These are phyloP conservation scores for Beauveria brongniartii DNA, from an alignment of 2,329 filamentous ascomycete species.

Conservation along the genomic window DNA sequence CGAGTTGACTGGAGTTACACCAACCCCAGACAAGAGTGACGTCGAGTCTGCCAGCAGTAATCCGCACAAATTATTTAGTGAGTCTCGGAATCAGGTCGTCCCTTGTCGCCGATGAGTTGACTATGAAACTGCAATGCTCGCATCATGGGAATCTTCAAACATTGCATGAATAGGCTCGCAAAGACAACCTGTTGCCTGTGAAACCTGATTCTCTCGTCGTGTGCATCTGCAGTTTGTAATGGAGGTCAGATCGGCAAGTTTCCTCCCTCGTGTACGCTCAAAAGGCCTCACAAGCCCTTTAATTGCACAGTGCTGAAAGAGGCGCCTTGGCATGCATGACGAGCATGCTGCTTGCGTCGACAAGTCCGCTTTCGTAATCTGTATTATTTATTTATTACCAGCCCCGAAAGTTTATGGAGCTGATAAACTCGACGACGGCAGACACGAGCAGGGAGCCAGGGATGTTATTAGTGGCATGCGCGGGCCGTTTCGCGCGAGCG, in stretches of 20 bases:
- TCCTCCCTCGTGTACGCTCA: not conserved
- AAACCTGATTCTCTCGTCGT: not conserved
- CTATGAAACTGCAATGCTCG: not conserved
- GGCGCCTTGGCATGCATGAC: slow-evolving; percentile 3
- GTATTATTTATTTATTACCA: not conserved
- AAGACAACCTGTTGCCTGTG: not conserved
- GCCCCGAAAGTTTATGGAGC: not conserved
- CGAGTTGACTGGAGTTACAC: no score
- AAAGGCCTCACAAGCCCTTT: not conserved
- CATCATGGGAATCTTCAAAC: no score
- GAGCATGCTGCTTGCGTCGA: not conserved
- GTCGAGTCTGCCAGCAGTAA: no score
- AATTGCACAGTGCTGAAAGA: not conserved
- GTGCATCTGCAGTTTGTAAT: not conserved
- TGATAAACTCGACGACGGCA: not conserved
- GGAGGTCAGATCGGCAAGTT: not conserved
- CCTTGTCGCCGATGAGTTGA: not conserved
- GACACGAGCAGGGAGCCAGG: not conserved
- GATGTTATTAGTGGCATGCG: not conserved
- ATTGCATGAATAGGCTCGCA: not conserved
- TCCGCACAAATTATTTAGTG: not conserved
- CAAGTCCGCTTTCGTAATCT: not conserved
- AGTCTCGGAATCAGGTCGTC: not conserved
- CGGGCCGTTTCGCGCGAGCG: slow-evolving; percentile 6
- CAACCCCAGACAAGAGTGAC: no score